Evolutionary conservation across 208 protist genomes (phyloP), one percentile per base, ranked within the genome.

Genomic region (Leishmania amazonensis): DNA sequence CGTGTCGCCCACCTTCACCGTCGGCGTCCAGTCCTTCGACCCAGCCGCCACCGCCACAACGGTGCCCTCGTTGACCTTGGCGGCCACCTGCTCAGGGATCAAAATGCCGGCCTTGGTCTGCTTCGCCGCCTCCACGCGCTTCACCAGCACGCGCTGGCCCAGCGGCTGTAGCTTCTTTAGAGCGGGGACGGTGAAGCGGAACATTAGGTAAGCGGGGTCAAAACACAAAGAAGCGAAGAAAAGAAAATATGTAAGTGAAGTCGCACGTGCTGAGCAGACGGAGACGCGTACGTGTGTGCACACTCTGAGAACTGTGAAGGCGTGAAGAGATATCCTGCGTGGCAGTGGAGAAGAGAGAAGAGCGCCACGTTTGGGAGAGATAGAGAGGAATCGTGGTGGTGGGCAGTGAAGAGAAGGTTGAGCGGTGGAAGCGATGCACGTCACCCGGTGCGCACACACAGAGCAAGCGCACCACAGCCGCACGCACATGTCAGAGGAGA

Each of bases 61-160:
- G 24, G 91, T 97, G 79, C 93, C 96, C 90, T 98, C 96, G 91
- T 98, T 98, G 85, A 97, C 89, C 91, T 98, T 98, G 65, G 91
- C 91, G 31, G 94, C 93, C 24, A 96, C 92, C 89, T 97, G 93
- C 90, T 97, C 93, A 40, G 96, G 96, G 83, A 98, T 98, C 74
- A 98, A 92, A 80, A 98, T 91, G 75, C 96, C 96, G 35, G 96
- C 93, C 93, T 97, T 95, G 72, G 95, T 98, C 89, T 97, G 92
- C 90, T 95, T 96, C 74, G 93, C 93, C n/a, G 95, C 89, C 88
- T 94, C 85, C 47, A 85, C 94, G 87, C 95, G 93, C 86, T 89
- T 93, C 86, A 98, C 90, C 83, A 98, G 89, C 84, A 98, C 95
- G 81, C 94, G 95, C 89, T 95, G 83, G 87, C 94, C 94, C 67